Percentiles rank a stretch among this genome's conserved stretches.
Evolutionary conservation across 2,329 filamentous ascomycete genomes (phyloP).

Genomic region (Exophiala lecanii-corni): DNA sequence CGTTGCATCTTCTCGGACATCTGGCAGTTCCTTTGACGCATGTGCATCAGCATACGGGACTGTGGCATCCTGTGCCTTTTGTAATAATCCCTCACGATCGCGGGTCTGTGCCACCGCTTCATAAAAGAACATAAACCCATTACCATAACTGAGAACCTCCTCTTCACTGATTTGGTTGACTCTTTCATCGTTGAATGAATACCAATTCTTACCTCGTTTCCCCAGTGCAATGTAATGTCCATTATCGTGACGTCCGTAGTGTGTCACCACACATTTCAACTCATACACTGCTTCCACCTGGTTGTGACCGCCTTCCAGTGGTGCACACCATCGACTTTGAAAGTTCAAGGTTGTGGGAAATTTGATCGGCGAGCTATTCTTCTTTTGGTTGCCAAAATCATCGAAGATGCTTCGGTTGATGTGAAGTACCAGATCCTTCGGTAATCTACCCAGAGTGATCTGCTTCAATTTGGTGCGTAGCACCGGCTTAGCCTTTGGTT

Average conservation of each 20-base stretch:
- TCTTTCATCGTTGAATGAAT: conserved; percentile 83
- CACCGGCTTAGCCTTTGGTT: conserved; percentile 54
- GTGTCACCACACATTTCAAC: conserved; percentile 78
- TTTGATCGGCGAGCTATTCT: conserved; percentile 73
- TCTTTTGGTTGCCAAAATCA: conserved; percentile 69
- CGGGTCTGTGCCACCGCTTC: conserved; percentile 61
- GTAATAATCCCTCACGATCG: too few species aligned
- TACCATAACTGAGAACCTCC: conserved; percentile 67
- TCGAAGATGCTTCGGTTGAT: conserved; percentile 91
- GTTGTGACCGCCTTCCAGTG: conserved; percentile 44
- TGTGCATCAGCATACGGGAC: too few species aligned
- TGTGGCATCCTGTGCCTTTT: too few species aligned
- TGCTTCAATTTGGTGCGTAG: conserved; percentile 84
- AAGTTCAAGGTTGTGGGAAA: conserved; percentile 74
- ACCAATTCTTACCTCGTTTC: conserved; percentile 61
- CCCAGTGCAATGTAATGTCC: conserved; percentile 94
- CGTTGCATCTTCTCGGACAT: neutral
- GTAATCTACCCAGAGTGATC: conserved; percentile 75
- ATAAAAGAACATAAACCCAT: conserved; percentile 97
- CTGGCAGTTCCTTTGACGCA: too few species aligned
- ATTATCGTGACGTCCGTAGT: conserved; percentile 87
- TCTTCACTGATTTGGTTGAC: conserved; percentile 71
- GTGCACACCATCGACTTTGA: conserved; percentile 54
- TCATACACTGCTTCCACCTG: conserved; percentile 56
- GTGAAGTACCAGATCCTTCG: conserved; percentile 76